Percentiles rank a stretch among this genome's conserved stretches.
These are phyloP conservation scores for Cairneyella variabilis DNA, from an alignment of 495 filamentous ascomycete genomes.

Conservation along the genomic window DNA sequence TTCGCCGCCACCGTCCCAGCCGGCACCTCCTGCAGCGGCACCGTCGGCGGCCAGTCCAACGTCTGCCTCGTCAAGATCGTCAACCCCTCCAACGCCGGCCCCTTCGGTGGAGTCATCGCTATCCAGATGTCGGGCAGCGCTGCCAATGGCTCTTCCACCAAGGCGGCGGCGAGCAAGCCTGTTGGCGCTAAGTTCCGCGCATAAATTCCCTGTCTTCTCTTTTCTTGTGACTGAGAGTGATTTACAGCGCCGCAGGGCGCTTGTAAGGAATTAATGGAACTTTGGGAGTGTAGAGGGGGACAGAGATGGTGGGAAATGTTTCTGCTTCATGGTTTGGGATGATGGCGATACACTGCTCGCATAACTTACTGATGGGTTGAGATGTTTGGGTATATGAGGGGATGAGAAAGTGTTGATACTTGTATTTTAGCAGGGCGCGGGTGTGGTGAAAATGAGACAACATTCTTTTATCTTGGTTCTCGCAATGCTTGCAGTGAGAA, in stretches of 20 bases:
- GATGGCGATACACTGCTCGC: background rate
- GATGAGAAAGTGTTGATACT: background rate
- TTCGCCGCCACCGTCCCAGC: constrained; percentile 31
- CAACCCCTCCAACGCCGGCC: constrained; percentile 32
- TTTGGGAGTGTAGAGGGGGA: background rate
- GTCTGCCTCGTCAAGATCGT: constrained; percentile 39
- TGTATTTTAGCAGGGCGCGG: no score
- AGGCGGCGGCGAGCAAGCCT: constrained; percentile 8
- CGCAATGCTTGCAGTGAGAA: no score
- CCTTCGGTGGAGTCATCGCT: constrained; percentile 37
- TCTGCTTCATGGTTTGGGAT: background rate
- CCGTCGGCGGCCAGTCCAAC: constrained; percentile 25
- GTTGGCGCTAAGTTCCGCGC: constrained; percentile 24
- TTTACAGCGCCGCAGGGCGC: background rate
- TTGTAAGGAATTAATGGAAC: background rate
- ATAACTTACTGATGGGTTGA: no score
- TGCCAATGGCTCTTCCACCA: constrained; percentile 2
- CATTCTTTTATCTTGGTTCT: constrained; percentile 6
- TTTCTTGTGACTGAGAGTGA: no score
- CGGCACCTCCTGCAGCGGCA: constrained; percentile 32
- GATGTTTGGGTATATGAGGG: background rate
- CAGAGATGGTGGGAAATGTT: constrained; percentile 7
- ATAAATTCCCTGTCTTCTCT: constrained; percentile 9
- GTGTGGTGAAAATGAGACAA: constrained; percentile 1
- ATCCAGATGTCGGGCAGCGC: constrained; percentile 30